Evolutionary conservation across 2,329 filamentous ascomycete genomes (phyloP).

Genomic region (Orbilia brochopaga): DNA sequence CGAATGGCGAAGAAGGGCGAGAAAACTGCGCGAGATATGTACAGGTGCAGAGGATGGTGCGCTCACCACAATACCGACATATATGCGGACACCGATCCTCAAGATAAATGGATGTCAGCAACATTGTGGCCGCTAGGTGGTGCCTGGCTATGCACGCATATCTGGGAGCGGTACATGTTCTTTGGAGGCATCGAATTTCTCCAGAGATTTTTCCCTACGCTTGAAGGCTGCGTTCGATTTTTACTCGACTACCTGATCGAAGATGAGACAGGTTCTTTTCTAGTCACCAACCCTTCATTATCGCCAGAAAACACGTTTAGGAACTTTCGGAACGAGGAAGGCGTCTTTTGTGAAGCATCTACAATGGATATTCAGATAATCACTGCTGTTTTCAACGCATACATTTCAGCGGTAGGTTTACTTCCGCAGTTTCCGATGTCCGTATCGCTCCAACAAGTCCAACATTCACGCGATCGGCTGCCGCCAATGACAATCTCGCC

Average conservation of each 20-base stretch:
- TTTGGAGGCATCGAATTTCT: conserved; percentile 56
- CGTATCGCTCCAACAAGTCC: conserved; percentile 46
- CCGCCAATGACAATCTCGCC: conserved; percentile 52
- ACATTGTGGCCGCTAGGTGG: conserved; percentile 59
- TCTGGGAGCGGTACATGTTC: conserved; percentile 59
- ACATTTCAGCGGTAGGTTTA: conserved; percentile 49
- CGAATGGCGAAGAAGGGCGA: conserved; percentile 56
- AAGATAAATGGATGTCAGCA: conserved; percentile 57
- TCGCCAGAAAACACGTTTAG: conserved; percentile 58
- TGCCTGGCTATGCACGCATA: conserved; percentile 59
- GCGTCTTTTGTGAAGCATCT: conserved; percentile 60
- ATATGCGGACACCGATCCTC: conserved; percentile 58
- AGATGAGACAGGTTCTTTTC: conserved; percentile 53
- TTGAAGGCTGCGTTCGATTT: conserved; percentile 58
- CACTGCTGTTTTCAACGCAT: conserved; percentile 58
- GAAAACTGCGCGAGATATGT: conserved; percentile 57
- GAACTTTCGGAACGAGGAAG: conserved; percentile 52
- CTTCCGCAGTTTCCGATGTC: conserved; percentile 1
- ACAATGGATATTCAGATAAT: conserved; percentile 62
- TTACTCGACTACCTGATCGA: conserved; percentile 58
- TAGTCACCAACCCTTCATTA: conserved; percentile 58
- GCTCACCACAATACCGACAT: conserved; percentile 59
- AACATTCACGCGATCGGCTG: conserved; percentile 23
- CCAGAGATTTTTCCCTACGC: conserved; percentile 54
- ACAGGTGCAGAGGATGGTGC: conserved; percentile 58